Evolutionary conservation across 345 rosid genomes (phyloP).

Genomic region (Pistacia vera): DNA sequence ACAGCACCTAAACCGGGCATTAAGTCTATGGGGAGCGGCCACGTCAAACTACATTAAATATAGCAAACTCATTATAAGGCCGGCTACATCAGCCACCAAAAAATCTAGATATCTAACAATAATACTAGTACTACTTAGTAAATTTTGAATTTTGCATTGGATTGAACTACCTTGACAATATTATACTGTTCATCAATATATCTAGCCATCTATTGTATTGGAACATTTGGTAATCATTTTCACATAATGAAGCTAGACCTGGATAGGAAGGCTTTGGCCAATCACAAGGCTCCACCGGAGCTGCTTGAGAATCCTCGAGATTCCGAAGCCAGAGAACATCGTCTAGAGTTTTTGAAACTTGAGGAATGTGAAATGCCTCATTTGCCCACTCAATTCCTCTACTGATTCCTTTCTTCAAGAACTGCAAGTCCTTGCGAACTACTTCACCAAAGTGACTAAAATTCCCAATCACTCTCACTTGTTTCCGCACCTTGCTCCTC

Average conservation of each 20-base stretch:
- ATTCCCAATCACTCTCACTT: conserved; percentile 40
- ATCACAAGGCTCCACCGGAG: conserved; percentile 34
- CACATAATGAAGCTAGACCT: conserved; percentile 36
- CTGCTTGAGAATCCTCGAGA: conserved; percentile 62
- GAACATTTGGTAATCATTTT: too few relatives aligned
- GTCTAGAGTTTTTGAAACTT: conserved; percentile 56
- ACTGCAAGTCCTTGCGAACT: conserved; percentile 63
- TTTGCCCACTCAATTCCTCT: conserved; percentile 79
- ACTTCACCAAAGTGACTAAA: conserved; percentile 62
- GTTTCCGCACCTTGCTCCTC: conserved; percentile 28
- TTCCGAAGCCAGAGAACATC: conserved; percentile 77
- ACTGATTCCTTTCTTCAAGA: conserved; percentile 52
- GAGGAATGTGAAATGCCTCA: conserved; percentile 59
- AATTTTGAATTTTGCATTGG: too few relatives aligned
- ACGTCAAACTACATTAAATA: too few relatives aligned
- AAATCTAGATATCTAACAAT: too few relatives aligned
- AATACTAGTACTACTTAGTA: too few relatives aligned
- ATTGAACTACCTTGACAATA: too few relatives aligned
- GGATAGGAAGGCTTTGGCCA: conserved; percentile 84
- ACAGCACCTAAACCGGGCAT: too few relatives aligned
- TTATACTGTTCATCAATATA: too few relatives aligned
- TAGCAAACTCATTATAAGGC: too few relatives aligned
- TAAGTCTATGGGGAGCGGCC: too few relatives aligned
- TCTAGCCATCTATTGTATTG: too few relatives aligned
- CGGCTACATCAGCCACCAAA: too few relatives aligned